A percentile compares a stretch with the other conserved stretches of the same genome.
These are phyloP conservation scores for Udeniomyces megalosporus DNA, from an alignment of 768 basidiomycete species.

Conservation along the genomic window DNA sequence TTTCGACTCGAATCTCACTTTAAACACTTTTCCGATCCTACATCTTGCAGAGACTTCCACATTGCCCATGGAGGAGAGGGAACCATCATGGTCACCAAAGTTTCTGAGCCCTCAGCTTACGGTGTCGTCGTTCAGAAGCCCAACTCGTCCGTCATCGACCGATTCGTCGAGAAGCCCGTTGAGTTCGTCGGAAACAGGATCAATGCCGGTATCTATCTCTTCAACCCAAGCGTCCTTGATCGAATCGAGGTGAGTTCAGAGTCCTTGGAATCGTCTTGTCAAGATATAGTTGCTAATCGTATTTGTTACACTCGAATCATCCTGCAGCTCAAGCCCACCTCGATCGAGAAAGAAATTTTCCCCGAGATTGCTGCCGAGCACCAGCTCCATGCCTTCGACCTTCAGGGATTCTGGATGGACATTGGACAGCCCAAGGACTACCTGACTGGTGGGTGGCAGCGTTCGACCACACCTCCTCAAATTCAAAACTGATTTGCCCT, in stretches of 20 bases:
- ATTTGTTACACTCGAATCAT: too few species aligned
- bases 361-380: conserved; percentile 33
- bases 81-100: conserved; percentile 38
- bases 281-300: background rate
- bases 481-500: too few species aligned
- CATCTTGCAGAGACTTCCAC: conserved; percentile 34
- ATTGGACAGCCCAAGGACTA: conserved; percentile 37
- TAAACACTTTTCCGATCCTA: too few species aligned
- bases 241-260: conserved; percentile 33
- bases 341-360: conserved; percentile 38
- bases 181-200: conserved; percentile 38
- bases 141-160: conserved; percentile 33
- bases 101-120: conserved; percentile 36
- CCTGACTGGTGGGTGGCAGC: conserved; percentile 21
- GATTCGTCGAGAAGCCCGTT: conserved; percentile 38
- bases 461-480: too few species aligned
- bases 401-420: conserved; percentile 38
- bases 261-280: too few species aligned
- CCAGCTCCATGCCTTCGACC: conserved; percentile 36
- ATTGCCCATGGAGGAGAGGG: conserved; percentile 34
- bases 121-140: conserved; percentile 36
- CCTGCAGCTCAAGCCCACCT: conserved; percentile 33
- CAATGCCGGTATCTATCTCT: conserved; percentile 40
- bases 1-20: background rate
- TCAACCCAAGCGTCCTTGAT: conserved; percentile 36